Base-by-base conservation (phyloP, 148 eudicot species). In the Hydrangea macrophylla region DNA sequence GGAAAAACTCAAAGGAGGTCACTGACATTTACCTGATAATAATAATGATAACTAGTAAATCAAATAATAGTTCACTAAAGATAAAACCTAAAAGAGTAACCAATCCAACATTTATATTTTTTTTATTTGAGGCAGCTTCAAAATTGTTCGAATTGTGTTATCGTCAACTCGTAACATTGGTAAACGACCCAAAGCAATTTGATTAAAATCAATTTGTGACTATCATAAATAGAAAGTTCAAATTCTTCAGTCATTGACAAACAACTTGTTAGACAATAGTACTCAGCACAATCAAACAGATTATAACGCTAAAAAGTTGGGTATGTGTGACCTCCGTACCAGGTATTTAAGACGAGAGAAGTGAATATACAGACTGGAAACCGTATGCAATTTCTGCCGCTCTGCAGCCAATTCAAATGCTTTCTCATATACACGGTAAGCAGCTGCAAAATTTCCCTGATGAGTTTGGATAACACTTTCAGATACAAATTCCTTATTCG, bases 391-490 rank as follows among this genome's bases (percentile, higher is more conserved):
- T 48, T 74, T 83, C 76, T 80, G 74, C 70, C 56, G 82, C 57
- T 82, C 73, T 62, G 70, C 69, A 51, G 94, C 96, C 55, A 75
- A 45, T 62, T 82, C 76, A 65, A 92, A 70, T 69, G 94, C 90
- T 70, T 81, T 84, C 71, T 81, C 86, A 80, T 86, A 92, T 28
- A 84, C 74, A 66, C 69, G 64, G 62, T 70, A 78, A 80, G 94
- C 96, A 42, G 80, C 81, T 18, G 53, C 73, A 75, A 75, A 68
- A 66, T 92, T 85, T 70, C 98, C 98, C 98, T 92, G 83, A 62
- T 56, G 78, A 72, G 60, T 60, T 58, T 20, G 7, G 12, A 28
- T 30, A 66, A 20, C 15, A 42, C n/a, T 58, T 62, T 67, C 25
- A 51, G 40, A 20, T 33, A 28, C n/a, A 50, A 45, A 15, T 39